These are phyloP conservation scores for Poa pratensis DNA, from an alignment of 176 grass and related monocot species.

Conservation along the genomic window DNA sequence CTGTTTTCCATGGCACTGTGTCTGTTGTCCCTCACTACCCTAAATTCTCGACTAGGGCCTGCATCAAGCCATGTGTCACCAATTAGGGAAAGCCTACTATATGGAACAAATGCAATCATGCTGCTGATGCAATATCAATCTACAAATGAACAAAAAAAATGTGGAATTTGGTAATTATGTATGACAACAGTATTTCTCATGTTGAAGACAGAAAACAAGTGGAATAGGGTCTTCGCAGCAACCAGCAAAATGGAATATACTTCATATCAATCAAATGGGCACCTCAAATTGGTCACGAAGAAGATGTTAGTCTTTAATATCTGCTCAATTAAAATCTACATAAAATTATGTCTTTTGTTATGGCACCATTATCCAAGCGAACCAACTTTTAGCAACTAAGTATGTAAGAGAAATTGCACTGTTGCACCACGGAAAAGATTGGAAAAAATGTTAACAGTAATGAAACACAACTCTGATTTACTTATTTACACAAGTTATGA, in stretches of 20 bases:
- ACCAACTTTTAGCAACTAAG: not conserved
- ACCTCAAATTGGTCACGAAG: not conserved
- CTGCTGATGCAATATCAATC: not conserved
- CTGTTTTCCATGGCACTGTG: slow-evolving; percentile 45
- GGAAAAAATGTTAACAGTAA: not conserved
- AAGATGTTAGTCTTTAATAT: not conserved
- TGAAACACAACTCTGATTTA: not conserved
- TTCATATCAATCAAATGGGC: not conserved
- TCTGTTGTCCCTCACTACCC: slow-evolving; percentile 79
- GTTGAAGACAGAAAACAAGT: slow-evolving; percentile 1
- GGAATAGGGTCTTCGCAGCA: not conserved
- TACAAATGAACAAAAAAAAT: not conserved
- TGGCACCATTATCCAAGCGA: not conserved
- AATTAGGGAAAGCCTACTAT: not conserved
- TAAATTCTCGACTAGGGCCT: slow-evolving; percentile 66
- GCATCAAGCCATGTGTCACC: slow-evolving; percentile 45
- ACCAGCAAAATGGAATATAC: not conserved
- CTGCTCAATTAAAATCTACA: not conserved
- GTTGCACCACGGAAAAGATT: not conserved
- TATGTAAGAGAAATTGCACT: not conserved
- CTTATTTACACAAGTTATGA: slow-evolving; percentile 6
- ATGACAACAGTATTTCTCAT: not conserved
- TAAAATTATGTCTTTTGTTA: not conserved
- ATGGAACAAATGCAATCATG: slow-evolving; percentile 12
- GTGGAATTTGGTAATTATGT: not conserved